Percentiles rank a stretch among this genome's conserved stretches.
phyloP scores from a whole-genome alignment of 352 stramenopile genomes.

The Phytophthora gonapodyides region DNA sequence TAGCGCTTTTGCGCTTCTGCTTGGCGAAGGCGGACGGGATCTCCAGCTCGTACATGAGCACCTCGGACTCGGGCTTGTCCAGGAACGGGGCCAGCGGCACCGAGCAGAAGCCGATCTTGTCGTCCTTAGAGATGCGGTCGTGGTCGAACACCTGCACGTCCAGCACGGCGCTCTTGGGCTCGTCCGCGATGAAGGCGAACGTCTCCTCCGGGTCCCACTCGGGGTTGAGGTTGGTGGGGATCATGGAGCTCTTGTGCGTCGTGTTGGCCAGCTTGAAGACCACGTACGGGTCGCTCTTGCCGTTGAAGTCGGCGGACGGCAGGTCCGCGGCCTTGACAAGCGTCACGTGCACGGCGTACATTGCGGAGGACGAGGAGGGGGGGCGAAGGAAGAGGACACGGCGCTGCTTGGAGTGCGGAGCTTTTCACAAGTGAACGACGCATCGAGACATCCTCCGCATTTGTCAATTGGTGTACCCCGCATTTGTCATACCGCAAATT shows the following conservation, averaged over 20 bases:
- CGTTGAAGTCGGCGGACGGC: slow-evolving; percentile 74
- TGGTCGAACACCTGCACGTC: slow-evolving; percentile 76
- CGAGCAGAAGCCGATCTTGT: slow-evolving; percentile 68
- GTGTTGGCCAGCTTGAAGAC: slow-evolving; percentile 69
- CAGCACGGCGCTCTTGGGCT: slow-evolving; percentile 55
- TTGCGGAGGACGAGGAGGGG: slow-evolving; percentile 14
- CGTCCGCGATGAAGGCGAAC: slow-evolving; percentile 69
- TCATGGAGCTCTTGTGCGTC: slow-evolving; percentile 72
- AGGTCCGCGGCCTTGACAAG: slow-evolving; percentile 74
- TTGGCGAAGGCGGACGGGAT: slow-evolving; percentile 48
- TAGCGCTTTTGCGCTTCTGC: slow-evolving; percentile 71
- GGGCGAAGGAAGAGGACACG: background rate
- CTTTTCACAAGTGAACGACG: slow-evolving; percentile 37
- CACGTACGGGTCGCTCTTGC: slow-evolving; percentile 87
- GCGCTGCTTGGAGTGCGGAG: slow-evolving; percentile 1
- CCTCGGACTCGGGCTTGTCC: slow-evolving; percentile 43
- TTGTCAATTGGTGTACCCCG: no score
- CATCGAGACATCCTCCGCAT: no score
- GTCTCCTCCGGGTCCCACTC: slow-evolving; percentile 69
- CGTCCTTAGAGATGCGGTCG: slow-evolving; percentile 78
- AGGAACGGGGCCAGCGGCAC: slow-evolving; percentile 60
- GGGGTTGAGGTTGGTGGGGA: slow-evolving; percentile 63
- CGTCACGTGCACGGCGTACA: slow-evolving; percentile 72
- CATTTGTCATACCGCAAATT: no score
- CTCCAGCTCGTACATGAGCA: slow-evolving; percentile 76